Percentiles rank a stretch among this genome's conserved stretches.
These are phyloP conservation scores for Xylaria sp. DNA, from an alignment of 2,329 filamentous ascomycete genomes.

Conservation along the genomic window DNA sequence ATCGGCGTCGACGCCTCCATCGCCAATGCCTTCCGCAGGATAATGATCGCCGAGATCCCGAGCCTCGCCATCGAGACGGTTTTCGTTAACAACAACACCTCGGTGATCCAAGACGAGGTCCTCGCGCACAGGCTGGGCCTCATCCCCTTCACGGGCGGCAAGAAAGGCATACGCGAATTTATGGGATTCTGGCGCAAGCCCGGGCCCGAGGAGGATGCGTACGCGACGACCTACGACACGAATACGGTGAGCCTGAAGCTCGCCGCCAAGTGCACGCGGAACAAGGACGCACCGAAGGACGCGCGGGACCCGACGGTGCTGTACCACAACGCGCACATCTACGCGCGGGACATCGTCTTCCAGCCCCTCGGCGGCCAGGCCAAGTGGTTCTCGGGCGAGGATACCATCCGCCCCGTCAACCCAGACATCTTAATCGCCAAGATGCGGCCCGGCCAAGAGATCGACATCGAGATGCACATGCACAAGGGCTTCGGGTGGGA, in stretches of 20 bases:
- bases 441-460: conserved; percentile 87
- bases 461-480: conserved; percentile 90
- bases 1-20: conserved; percentile 91
- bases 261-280: conserved; percentile 82
- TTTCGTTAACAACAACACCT: conserved; percentile 96
- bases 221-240: conserved; percentile 75
- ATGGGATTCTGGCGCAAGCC: conserved; percentile 85
- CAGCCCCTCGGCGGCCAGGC: conserved; percentile 78
- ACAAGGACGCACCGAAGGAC: conserved; percentile 74
- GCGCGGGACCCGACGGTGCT: conserved; percentile 86
- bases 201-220: conserved; percentile 68
- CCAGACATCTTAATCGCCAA: conserved; percentile 96
- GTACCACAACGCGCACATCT: conserved; percentile 87
- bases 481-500: conserved; percentile 94
- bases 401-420: conserved; percentile 80
- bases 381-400: conserved; percentile 74
- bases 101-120: conserved; percentile 97
- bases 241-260: conserved; percentile 88
- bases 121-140: conserved; percentile 90
- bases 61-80: conserved; percentile 94
- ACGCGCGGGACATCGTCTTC: conserved; percentile 82
- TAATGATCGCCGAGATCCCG: conserved; percentile 92
- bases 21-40: conserved; percentile 96
- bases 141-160: conserved; percentile 85
- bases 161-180: conserved; percentile 79